Percentiles rank a stretch among this genome's conserved stretches.
phyloP scores from a whole-genome alignment of 192 early-diverging fungal genomes.

The Glomus cerebriforme region DNA sequence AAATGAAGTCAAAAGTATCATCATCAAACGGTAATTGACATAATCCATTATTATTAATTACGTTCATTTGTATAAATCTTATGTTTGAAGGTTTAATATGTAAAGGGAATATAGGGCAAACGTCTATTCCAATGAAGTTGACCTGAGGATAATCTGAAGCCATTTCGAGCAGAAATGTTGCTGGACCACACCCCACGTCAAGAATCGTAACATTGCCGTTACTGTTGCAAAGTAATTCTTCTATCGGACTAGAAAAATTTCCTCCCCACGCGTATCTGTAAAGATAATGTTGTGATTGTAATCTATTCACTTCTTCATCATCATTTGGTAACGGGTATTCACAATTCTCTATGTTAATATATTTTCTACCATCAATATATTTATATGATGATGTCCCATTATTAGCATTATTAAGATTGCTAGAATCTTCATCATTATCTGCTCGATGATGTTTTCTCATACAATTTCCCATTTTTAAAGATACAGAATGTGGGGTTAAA shows the following conservation, averaged over 20 bases:
- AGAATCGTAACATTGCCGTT: background rate
- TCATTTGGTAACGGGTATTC: conserved; percentile 52
- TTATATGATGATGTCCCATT: background rate
- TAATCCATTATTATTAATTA: conserved; percentile 21
- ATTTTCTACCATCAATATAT: conserved; percentile 39
- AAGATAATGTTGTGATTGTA: conserved; percentile 14
- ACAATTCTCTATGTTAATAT: conserved; percentile 40
- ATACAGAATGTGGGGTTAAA: no score
- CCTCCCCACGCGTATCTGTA: conserved; percentile 14
- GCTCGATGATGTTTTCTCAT: no score
- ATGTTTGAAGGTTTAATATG: conserved; percentile 41
- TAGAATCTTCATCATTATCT: no score
- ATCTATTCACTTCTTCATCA: conserved; percentile 47
- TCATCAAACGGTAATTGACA: conserved; percentile 22
- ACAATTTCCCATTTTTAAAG: no score
- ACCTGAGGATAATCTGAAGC: conserved; percentile 37
- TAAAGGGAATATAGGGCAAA: conserved; percentile 41
- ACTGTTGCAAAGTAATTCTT: background rate
- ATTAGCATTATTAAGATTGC: no score
- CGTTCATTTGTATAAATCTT: conserved; percentile 33
- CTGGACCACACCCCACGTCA: conserved; percentile 40
- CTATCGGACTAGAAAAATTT: background rate
- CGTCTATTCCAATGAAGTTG: conserved; percentile 36
- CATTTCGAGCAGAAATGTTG: conserved; percentile 43
- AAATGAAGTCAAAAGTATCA: conserved; percentile 34